A percentile compares a stretch with the other conserved stretches of the same genome.
phyloP scores from a whole-genome alignment of 1,284 basidiomycete species.

The Sanguinoderma infundibulare region DNA sequence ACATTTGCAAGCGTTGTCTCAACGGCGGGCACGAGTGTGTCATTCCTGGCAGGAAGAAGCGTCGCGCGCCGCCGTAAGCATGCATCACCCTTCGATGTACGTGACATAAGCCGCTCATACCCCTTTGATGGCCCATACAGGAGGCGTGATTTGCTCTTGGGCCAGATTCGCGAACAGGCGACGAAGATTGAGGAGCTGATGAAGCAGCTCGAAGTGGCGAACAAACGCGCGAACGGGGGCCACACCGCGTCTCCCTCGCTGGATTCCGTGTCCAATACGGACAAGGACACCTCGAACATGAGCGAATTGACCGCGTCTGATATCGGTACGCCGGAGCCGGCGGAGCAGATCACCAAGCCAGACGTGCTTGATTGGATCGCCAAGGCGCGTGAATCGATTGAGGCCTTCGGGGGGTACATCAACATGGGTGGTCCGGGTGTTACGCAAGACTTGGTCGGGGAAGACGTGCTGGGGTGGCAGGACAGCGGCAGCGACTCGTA shows the following conservation, averaged over 20 bases:
- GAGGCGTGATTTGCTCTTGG: slow-evolving; percentile 78
- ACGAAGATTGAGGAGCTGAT: slow-evolving; percentile 70
- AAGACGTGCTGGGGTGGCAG: slow-evolving; percentile 33
- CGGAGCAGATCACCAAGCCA: slow-evolving; percentile 32
- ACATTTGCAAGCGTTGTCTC: slow-evolving; percentile 72
- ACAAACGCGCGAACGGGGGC: slow-evolving; percentile 27
- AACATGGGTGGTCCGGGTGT: slow-evolving; percentile 58
- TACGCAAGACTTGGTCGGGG: slow-evolving; percentile 53
- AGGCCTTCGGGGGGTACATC: slow-evolving; percentile 68
- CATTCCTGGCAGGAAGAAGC: slow-evolving; percentile 77
- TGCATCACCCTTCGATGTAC: neutral
- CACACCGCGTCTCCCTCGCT: slow-evolving; percentile 21
- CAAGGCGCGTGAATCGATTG: slow-evolving; percentile 67
- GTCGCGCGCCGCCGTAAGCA: slow-evolving; percentile 74
- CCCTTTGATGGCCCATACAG: slow-evolving; percentile 32
- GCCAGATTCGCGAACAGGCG: slow-evolving; percentile 73
- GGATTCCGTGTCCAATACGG: slow-evolving; percentile 21
- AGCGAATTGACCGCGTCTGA: slow-evolving; percentile 30
- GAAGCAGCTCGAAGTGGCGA: slow-evolving; percentile 57
- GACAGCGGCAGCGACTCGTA: slow-evolving; percentile 22
- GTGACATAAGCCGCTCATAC: neutral
- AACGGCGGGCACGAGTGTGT: slow-evolving; percentile 71
- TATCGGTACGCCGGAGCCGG: slow-evolving; percentile 22
- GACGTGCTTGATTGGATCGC: slow-evolving; percentile 73
- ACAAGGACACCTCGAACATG: slow-evolving; percentile 20